Base-by-base conservation (phyloP, 225 moss, liverwort and hornwort species). In the Pseudisothecium myosuroides region DNA sequence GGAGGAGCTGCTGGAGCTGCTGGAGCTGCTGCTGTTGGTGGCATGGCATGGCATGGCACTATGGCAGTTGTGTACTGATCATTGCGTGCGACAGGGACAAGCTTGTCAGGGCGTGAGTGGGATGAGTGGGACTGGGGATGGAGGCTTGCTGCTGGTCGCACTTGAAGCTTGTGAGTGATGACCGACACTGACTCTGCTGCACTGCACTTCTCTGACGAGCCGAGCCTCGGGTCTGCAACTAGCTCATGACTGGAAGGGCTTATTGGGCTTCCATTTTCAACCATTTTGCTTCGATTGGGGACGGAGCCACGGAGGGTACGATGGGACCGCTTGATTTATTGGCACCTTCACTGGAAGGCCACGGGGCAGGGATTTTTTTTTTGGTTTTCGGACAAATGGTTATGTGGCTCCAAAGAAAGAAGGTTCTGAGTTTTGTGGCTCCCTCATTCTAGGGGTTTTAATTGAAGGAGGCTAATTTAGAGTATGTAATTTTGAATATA, bases 1-100 rank as follows among this genome's bases (percentile, higher is more conserved):
- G 85, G 39, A 49, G 45, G 55, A 50, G 61, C 50, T 61, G 14
- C 36, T 36, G 49, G n/a, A n/a, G n/a, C n/a, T n/a, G n/a, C n/a
- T n/a, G 45, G 55, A 50, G 61, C 50, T 61, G 14, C 36, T 36
- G 49, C 7, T 59, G 54, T 17, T 54, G 7, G 17, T 52, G 28
- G 52, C 76, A 75, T 21, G 45, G 75, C 74, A 14, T 39, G 69
- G 69, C 41, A 15, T 19, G 39, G 86, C 64, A 77, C 76, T 77
- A 15, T 19, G 39, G 86, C 64, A 77, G 86, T 77, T 76, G 77
- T 55, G 88, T 64, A 45, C 81, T 52, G 91, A 92, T 88, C n/a
- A 92, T 90, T 64, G 86, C 59, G 88, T 86, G 90, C 83, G 86
- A 60, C 79, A 69, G 88, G 64, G 92, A 90, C 92, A 92, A 88